Percentiles rank a stretch among this genome's conserved stretches.
These are phyloP conservation scores for Trametes hirsuta DNA, from an alignment of 1,284 basidiomycete species.

Conservation along the genomic window DNA sequence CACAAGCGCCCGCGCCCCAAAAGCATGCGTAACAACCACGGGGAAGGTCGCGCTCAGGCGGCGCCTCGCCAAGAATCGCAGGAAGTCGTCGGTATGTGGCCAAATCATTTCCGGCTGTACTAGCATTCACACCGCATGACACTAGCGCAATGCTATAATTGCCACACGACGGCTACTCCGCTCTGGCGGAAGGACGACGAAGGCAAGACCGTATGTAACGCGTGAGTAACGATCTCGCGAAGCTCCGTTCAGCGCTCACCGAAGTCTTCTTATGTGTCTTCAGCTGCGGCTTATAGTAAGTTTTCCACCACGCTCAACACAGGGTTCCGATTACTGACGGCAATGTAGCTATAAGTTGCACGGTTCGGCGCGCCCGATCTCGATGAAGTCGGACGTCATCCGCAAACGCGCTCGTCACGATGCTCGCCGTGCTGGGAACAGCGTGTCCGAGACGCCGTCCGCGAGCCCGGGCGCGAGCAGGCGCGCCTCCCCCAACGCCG, in stretches of 20 bases:
- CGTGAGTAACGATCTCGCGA: constrained; percentile 51
- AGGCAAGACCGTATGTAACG: constrained; percentile 91
- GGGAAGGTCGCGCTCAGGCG: constrained; percentile 64
- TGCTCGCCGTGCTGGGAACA: constrained; percentile 52
- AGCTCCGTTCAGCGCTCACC: constrained; percentile 21
- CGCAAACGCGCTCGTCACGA: constrained; percentile 81
- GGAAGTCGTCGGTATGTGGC: constrained; percentile 40
- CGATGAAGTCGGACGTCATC: constrained; percentile 86
- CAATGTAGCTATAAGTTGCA: constrained; percentile 71
- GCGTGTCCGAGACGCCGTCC: constrained; percentile 57
- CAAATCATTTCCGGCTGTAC: constrained; percentile 6
- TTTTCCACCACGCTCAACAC: constrained; percentile 23
- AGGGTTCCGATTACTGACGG: constrained; percentile 18
- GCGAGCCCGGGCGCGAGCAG: constrained; percentile 72
- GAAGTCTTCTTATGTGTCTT: constrained; percentile 17
- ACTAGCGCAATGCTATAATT: constrained; percentile 84
- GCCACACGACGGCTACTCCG: constrained; percentile 88
- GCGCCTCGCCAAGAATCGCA: constrained; percentile 56
- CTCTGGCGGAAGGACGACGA: constrained; percentile 91
- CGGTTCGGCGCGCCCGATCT: constrained; percentile 79
- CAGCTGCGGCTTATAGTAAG: constrained; percentile 59
- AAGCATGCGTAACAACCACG: constrained; percentile 76
- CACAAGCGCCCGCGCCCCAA: constrained; percentile 84
- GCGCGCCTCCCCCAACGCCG: constrained; percentile 66
- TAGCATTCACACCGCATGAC: constrained; percentile 30